These are phyloP conservation scores for Boletellus emodensis DNA, from an alignment of 768 basidiomycete species.

Conservation along the genomic window DNA sequence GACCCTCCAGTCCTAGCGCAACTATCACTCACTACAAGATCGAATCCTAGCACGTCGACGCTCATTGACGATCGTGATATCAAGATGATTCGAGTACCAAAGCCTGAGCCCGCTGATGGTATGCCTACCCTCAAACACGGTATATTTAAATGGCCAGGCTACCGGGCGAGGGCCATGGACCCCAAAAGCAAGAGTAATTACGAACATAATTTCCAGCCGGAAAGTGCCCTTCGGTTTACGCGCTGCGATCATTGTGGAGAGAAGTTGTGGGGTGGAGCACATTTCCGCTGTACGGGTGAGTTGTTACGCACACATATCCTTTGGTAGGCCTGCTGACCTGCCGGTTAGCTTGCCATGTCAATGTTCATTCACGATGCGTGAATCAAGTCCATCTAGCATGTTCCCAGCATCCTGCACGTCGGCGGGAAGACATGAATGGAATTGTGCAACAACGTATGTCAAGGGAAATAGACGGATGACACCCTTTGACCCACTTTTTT, in stretches of 20 bases:
- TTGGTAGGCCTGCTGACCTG: conserved; percentile 2
- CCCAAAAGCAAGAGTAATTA: conserved; percentile 39
- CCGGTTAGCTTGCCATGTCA: conserved; percentile 68
- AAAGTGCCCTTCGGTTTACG: conserved; percentile 83
- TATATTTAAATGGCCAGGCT: conserved; percentile 72
- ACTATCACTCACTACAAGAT: conserved; percentile 15
- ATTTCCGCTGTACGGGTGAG: conserved; percentile 84
- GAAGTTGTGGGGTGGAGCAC: conserved; percentile 99
- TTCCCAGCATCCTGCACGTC: conserved; percentile 43
- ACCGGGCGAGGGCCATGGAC: conserved; percentile 44
- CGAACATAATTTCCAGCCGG: conserved; percentile 86
- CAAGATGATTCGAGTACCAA: conserved; percentile 27
- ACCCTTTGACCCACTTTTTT: conserved; percentile 13
- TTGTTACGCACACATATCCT: conserved; percentile 7
- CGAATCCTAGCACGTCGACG: conserved; percentile 18
- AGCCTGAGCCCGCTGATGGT: conserved; percentile 35
- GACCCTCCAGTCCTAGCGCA: conserved; percentile 8
- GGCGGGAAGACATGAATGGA: conserved; percentile 30
- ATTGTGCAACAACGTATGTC: conserved; percentile 19
- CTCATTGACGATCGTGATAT: conserved; percentile 28
- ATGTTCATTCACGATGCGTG: conserved; percentile 85
- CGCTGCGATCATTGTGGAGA: conserved; percentile 95
- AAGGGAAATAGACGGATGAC: not conserved
- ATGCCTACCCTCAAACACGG: conserved; percentile 50
- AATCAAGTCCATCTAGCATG: conserved; percentile 66